phyloP scores from a whole-genome alignment of 208 protist species.

The Leptomonas seymouri region DNA sequence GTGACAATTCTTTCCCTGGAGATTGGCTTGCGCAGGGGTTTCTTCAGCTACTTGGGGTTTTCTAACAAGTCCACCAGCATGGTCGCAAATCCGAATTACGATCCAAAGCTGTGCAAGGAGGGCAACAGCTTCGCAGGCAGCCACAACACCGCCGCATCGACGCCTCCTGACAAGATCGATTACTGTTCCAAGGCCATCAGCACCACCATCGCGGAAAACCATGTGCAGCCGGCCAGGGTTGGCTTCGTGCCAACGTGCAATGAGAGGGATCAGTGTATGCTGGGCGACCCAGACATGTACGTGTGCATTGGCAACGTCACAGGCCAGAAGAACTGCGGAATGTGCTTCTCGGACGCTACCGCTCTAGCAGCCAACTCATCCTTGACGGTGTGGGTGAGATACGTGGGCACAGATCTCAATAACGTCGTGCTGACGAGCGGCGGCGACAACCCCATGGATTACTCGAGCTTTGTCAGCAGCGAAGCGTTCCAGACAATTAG shows the following conservation, averaged over 20 bases:
- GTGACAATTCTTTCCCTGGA: constrained; percentile 70
- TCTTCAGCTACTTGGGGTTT: constrained; percentile 77
- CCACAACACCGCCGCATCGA: background rate
- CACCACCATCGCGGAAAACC: constrained; percentile 6
- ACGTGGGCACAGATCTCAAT: constrained; percentile 77
- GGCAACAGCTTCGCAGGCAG: background rate
- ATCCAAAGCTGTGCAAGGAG: constrained; percentile 21
- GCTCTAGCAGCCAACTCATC: constrained; percentile 20
- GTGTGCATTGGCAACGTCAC: constrained; percentile 63
- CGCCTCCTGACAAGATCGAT: constrained; percentile 8
- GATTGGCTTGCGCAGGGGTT: constrained; percentile 70
- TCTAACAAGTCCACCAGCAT: background rate
- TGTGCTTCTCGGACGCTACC: constrained; percentile 38
- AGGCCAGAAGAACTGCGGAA: constrained; percentile 79
- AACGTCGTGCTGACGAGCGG: constrained; percentile 54
- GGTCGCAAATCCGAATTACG: constrained; percentile 43
- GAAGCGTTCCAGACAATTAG: constrained; percentile 33
- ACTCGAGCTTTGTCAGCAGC: constrained; percentile 39
- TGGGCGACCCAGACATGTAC: constrained; percentile 33
- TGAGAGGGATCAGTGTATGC: constrained; percentile 53
- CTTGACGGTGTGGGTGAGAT: constrained; percentile 69
- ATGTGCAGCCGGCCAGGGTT: constrained; percentile 62
- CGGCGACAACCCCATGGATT: constrained; percentile 76
- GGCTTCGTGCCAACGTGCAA: constrained; percentile 82
- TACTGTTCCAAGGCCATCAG: constrained; percentile 34